Conservation (phyloP, 78 protist genomes). For the Dictyostelium citrinum region DNA sequence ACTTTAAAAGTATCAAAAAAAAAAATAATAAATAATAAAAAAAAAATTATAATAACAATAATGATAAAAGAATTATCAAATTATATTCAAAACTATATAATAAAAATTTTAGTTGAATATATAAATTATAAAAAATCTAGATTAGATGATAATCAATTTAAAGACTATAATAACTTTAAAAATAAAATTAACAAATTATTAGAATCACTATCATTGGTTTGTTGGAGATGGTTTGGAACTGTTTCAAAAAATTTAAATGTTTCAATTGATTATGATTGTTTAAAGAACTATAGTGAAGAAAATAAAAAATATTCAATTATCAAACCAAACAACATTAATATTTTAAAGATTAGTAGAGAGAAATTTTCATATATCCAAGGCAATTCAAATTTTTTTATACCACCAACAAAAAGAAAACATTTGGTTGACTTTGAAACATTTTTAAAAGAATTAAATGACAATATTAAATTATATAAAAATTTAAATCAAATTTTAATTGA, state of each 20-base stretch:
- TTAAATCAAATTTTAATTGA: background rate
- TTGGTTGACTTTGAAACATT: background rate
- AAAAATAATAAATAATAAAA: too few species aligned
- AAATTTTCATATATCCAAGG: background rate
- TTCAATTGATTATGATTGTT: background rate
- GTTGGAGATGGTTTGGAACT: background rate
- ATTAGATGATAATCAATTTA: background rate
- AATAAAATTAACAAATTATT: background rate
- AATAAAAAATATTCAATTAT: too few species aligned
- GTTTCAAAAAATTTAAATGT: background rate
- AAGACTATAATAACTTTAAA: background rate
- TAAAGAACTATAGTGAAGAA: too few species aligned
- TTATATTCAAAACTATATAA: background rate
- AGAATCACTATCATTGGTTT: background rate
- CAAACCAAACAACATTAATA: background rate
- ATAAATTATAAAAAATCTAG: background rate
- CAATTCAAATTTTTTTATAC: background rate
- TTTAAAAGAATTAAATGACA: background rate
- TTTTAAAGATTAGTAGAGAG: background rate
- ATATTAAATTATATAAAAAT: too few species aligned
- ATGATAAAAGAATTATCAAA: background rate
- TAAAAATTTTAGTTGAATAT: background rate
- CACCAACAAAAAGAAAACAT: background rate
- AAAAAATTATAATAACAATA: too few species aligned
- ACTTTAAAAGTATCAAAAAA: too few species aligned